Evolutionary conservation across 192 early-diverging fungal genomes (phyloP), one percentile per base, ranked within the genome.

Genomic region (Entophlyctis luteolus): DNA sequence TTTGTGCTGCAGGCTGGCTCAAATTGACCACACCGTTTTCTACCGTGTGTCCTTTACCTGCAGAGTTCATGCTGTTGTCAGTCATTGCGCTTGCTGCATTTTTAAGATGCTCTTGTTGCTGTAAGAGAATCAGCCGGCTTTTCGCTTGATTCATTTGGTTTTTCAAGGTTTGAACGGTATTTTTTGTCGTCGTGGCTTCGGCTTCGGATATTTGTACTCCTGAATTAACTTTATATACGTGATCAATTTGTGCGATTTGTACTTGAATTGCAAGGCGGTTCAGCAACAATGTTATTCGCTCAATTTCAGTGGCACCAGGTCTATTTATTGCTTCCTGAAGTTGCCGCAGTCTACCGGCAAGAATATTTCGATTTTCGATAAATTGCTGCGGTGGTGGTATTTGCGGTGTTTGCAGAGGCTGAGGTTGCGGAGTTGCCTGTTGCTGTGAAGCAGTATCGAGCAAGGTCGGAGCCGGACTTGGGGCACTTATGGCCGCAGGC

Each of bases 181-280:
- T 25, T 14, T 35, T 42, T 3, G 58, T 59, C 5, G 58, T 39
- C 0, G n/a, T 16, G 18, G 34, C 8, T 39, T 59, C 58, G 37
- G 16, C 29, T 39, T 59, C 58, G 0, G 37, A 42, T 16, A 59
- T 35, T n/a, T 22, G n/a, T 4, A 22, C 36, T 25, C 58, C 58
- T 22, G 37, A 34, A 14, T 27, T 14, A 12, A 42, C 58, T 39
- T 59, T 59, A 27, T 8, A 42, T 5, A 42, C 4, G 29, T 59
- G 58, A 16, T 59, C 58, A 4, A 59, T 16, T 29, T 59, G 58
- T 8, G 45, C 4, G 23, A 59, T 37, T 45, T 59, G 58, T 12
- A 59, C 45, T 45, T 59, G 58, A 4, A 39, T 45, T 5, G n/a
- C 58, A 35, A 59, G 34, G 4, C 58, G 58, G 22, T 59, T 59